Evolutionary conservation across 306 rosid species (phyloP).

Genomic region (Canavalia ensiformis): DNA sequence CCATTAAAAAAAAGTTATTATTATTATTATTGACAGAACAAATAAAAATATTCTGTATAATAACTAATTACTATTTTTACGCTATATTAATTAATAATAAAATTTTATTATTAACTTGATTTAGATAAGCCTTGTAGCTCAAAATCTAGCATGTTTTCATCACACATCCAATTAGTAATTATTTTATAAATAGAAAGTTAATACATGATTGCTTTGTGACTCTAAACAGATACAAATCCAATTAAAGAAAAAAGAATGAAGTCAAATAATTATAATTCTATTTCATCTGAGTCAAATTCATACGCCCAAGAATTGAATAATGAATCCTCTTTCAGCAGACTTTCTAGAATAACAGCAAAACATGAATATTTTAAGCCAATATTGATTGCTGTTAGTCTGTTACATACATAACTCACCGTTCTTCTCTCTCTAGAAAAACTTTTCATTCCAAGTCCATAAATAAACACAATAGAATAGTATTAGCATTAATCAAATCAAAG

Average conservation of each 20-base stretch:
- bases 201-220: not conserved
- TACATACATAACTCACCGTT: not conserved
- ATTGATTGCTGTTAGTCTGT: not conserved
- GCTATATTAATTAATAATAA: too few species aligned
- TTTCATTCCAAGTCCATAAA: slow-evolving; percentile 4
- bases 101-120: too few species aligned
- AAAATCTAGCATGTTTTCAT: too few species aligned
- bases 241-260: not conserved
- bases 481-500: not conserved
- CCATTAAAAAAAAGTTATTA: too few species aligned
- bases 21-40: too few species aligned
- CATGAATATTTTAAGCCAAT: not conserved
- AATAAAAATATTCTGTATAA: too few species aligned
- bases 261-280: not conserved
- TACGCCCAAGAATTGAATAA: slow-evolving; percentile 33
- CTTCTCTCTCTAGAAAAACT: slow-evolving; percentile 1
- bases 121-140: too few species aligned
- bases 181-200: too few species aligned
- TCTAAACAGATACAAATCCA: not conserved
- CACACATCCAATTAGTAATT: too few species aligned
- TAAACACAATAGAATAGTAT: not conserved
- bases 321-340: slow-evolving; percentile 37
- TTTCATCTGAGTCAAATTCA: slow-evolving; percentile 42
- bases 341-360: slow-evolving; percentile 42
- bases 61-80: too few species aligned